Evolutionary conservation across 2,329 filamentous ascomycete genomes (phyloP).

Genomic region (Endoconidiophora polonica): DNA sequence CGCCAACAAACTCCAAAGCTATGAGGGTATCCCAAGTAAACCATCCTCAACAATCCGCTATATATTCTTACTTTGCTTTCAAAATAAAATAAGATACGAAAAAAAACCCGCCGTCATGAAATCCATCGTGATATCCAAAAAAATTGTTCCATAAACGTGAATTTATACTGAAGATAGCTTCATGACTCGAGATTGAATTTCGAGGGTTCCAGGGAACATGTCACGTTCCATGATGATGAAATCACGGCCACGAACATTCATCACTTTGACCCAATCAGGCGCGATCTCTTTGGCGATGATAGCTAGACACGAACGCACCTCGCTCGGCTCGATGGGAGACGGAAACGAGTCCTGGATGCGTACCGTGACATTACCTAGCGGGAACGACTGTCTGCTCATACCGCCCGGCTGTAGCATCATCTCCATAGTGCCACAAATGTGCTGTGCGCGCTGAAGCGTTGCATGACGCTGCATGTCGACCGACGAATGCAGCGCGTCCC

Average conservation of each 20-base stretch:
- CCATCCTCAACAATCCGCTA: slow-evolving; percentile 3
- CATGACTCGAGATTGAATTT: slow-evolving; percentile 21
- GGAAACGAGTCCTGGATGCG: slow-evolving; percentile 52
- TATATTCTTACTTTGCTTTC: neutral
- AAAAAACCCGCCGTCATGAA: neutral
- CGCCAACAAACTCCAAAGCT: neutral
- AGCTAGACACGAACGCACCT: slow-evolving; percentile 32
- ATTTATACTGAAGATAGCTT: slow-evolving; percentile 5
- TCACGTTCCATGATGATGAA: slow-evolving; percentile 38
- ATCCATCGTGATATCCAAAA: too few species aligned
- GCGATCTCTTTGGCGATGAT: slow-evolving; percentile 37
- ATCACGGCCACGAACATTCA: slow-evolving; percentile 35
- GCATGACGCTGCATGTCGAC: slow-evolving; percentile 43
- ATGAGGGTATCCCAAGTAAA: slow-evolving; percentile 8
- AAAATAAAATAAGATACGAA: neutral
- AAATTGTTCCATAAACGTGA: neutral
- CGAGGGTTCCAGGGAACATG: slow-evolving; percentile 23
- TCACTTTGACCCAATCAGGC: slow-evolving; percentile 37
- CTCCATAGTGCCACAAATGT: slow-evolving; percentile 50
- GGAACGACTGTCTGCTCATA: slow-evolving; percentile 45
- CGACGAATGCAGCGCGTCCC: slow-evolving; percentile 37
- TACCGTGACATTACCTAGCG: slow-evolving; percentile 43
- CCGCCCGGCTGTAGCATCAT: slow-evolving; percentile 36
- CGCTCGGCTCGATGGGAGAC: slow-evolving; percentile 35
- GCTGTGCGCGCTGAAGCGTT: slow-evolving; percentile 50